Evolutionary conservation across 2,329 filamentous ascomycete genomes (phyloP), one percentile per base, ranked within the genome.

Genomic region (Apiospora phragmitis): DNA sequence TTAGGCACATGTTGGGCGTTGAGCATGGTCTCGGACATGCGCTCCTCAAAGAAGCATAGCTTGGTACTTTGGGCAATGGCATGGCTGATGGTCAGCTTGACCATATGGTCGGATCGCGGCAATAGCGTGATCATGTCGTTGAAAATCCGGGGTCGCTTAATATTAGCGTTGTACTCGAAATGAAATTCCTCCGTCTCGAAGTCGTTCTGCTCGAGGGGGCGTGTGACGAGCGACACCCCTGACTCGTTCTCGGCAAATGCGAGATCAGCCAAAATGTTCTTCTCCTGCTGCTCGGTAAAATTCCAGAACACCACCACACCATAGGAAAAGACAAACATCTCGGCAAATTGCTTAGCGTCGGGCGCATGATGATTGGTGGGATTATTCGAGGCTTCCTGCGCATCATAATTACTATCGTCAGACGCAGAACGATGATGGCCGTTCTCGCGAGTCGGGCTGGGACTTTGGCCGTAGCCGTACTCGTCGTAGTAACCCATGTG

Each of bases 241-340:
- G 87, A 88, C 71, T 92, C 89, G 69, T 89, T 90, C 74, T 91
- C 89, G 14, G 93, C 93, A 82, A 99, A 98, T 0, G 94, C 96
- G 69, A 99, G 85, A 81, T 99, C 96, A 49, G 96, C 96, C 29
- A 99, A 88, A 65, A 98, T 94, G 77, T 98, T 95, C 81, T 97
- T 98, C 80, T 99, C 96, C 80, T 99, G 96, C 74, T 92, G 89
- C 80, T 97, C 95, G 14, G 94, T 95, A 76, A 99, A 98, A 80
- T 99, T 99, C 96, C 96, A 99, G 80, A 99, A 97, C 6, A 99
- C 96, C 0, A 96, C 95, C 0, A 99, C 95, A 26, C 96, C 96
- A 78, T 99, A 99, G 21, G 93, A 95, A 81, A 97, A 98, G 76
- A 99, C 92, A 79, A 97, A 98, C 90, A 98, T 94, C 82, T 99